A percentile compares a stretch with the other conserved stretches of the same genome.
These are phyloP conservation scores for Thalassiosira profunda DNA, from an alignment of 108 stramenopile genomes.

Conservation along the genomic window DNA sequence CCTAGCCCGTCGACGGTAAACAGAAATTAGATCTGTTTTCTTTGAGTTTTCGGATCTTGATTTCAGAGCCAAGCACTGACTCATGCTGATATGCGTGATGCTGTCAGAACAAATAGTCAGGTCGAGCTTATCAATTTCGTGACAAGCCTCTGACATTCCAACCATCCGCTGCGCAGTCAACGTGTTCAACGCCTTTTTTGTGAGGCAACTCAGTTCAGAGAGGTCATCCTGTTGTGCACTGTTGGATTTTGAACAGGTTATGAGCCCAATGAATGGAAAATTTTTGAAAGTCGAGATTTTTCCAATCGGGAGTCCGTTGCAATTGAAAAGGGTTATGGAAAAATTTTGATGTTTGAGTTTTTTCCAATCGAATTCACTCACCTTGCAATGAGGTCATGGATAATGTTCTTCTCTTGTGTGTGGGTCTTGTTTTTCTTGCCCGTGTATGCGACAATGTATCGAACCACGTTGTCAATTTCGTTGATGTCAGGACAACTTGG, in stretches of 20 bases:
- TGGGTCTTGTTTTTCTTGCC: constrained; percentile 1
- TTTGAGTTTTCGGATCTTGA: neutral
- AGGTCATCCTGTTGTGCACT: neutral
- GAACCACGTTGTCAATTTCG: neutral
- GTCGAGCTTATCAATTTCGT: neutral
- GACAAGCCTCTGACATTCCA: neutral
- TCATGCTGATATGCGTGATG: neutral
- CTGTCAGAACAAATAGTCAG: neutral
- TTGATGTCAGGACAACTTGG: neutral
- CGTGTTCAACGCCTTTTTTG: constrained; percentile 3
- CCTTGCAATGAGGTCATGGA: neutral
- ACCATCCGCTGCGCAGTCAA: neutral
- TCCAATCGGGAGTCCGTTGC: neutral
- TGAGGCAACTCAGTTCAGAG: neutral
- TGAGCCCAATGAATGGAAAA: neutral
- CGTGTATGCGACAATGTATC: constrained; percentile 17
- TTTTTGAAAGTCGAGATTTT: neutral
- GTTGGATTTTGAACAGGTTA: neutral
- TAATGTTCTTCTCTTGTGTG: neutral
- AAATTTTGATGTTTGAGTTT: neutral
- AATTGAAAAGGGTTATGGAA: no score
- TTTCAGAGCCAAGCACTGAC: neutral
- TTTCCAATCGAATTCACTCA: neutral
- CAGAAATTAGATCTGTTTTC: neutral
- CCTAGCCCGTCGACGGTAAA: neutral